Conservation (phyloP, 345 rosid genomes). For the Boechera retrofracta region DNA sequence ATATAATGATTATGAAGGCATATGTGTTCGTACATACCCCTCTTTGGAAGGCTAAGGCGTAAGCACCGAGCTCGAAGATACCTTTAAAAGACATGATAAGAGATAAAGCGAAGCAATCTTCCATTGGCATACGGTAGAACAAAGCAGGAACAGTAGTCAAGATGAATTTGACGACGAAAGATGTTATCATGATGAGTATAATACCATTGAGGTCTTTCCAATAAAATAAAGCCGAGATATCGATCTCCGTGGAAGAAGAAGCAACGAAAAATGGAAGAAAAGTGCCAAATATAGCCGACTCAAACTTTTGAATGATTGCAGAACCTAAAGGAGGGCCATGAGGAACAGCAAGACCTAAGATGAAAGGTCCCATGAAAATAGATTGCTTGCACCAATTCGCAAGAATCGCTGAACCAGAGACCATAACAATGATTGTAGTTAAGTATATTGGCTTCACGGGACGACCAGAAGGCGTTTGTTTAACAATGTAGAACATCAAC, state of each 20-base stretch:
- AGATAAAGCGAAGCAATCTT: conserved; percentile 54
- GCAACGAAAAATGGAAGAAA: conserved; percentile 44
- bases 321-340: conserved; percentile 66
- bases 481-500: conserved; percentile 43
- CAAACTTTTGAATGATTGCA: conserved; percentile 49
- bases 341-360: conserved; percentile 54
- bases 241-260: conserved; percentile 34
- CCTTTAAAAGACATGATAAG: conserved; percentile 60
- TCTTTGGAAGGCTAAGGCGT: conserved; percentile 27
- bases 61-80: conserved; percentile 50
- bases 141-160: conserved; percentile 49
- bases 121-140: conserved; percentile 51
- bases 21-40: conserved; percentile 40
- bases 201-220: conserved; percentile 26
- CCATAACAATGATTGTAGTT: conserved; percentile 39
- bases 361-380: conserved; percentile 49
- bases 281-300: conserved; percentile 43
- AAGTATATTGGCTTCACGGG: conserved; percentile 44
- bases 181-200: not conserved
- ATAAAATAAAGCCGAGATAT: not conserved
- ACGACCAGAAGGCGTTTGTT: conserved; percentile 45
- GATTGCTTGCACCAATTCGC: conserved; percentile 42
- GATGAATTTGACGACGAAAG: conserved; percentile 46
- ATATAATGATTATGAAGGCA: not conserved
- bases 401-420: conserved; percentile 41